Evolutionary conservation across 192 early-diverging fungal species (phyloP).

Genomic region (Coemansia erecta): DNA sequence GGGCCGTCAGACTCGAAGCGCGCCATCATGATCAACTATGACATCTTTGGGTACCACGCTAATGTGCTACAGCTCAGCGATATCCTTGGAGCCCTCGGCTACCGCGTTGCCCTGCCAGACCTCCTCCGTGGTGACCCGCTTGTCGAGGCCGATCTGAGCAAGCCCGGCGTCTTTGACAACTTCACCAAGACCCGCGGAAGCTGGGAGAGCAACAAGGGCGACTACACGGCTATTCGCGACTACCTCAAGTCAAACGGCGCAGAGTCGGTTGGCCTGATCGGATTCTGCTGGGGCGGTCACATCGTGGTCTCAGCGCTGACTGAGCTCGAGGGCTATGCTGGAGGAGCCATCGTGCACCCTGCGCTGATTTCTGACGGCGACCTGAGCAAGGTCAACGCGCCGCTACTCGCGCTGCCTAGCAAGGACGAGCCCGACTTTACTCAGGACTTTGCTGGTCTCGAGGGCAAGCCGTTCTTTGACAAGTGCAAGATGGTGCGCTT

Average conservation of each 20-base stretch:
- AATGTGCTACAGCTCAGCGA: conserved; percentile 67
- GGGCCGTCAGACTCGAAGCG: conserved; percentile 55
- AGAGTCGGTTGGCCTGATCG: conserved; percentile 54
- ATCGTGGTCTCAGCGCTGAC: conserved; percentile 54
- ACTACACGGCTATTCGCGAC: conserved; percentile 7
- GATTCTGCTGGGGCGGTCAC: conserved; percentile 73
- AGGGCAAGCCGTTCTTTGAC: conserved; percentile 52
- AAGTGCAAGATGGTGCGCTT: conserved; percentile 58
- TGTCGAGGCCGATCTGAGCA: conserved; percentile 38
- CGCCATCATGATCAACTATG: conserved; percentile 66
- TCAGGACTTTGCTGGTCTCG: conserved; percentile 26
- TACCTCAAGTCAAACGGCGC: conserved; percentile 50
- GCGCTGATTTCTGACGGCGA: conserved; percentile 56
- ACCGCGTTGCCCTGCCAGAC: conserved; percentile 66
- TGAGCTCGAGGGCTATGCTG: conserved; percentile 47
- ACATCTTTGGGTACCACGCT: conserved; percentile 63
- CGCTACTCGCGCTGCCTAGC: conserved; percentile 60
- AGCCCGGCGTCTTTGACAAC: conserved; percentile 27
- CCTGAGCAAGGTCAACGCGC: conserved; percentile 55
- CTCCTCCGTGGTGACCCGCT: conserved; percentile 56
- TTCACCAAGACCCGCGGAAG: conserved; percentile 37
- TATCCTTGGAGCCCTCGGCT: conserved; percentile 55
- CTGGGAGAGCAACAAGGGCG: conserved; percentile 25
- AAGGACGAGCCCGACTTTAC: conserved; percentile 59
- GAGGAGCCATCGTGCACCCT: conserved; percentile 64